Base-by-base conservation (phyloP, 768 basidiomycete genomes). In the Rhodotorula sphaerocarpa region DNA sequence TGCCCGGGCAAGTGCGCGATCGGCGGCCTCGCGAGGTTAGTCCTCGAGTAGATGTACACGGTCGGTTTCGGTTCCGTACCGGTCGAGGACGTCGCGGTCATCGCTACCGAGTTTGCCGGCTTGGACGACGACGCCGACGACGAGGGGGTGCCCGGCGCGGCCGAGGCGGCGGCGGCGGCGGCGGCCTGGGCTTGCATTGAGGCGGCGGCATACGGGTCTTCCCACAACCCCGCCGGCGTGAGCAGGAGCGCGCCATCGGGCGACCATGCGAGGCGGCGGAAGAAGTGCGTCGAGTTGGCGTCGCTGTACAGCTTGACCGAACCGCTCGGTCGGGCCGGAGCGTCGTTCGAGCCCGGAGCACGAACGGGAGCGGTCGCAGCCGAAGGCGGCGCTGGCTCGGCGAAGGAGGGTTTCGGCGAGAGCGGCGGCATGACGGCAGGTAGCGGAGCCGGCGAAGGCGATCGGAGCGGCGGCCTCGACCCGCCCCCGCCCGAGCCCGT, bases 181-280 rank as follows among this genome's bases (percentile, higher is more conserved):
- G 60, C 42, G 11, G 44, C 44, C 1, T 23, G 5, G 43, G 42
- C 16, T n/a, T 27, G 28, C 18, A 44, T 12, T 11, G 53, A 28
- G 3, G 62, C 50, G 6, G 25, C 27, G 2, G 82, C 83, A 20
- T 86, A 83, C 6, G 89, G 87, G 74, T 97, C 93, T 73, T 97
- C 92, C 71, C 95, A 96, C 73, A 93, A 88, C 1, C 95, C 95
- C 2, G 95, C 93, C 0, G 95, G 95, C 0, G 95, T 97, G 68
- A 97, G 78, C 48, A 99, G 80, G 41, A 99, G 79, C 15, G 86
- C 88, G 0, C 95, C 95, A 73, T 99, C 95, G 3, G 93, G 89
- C 57, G 89, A 90, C 77, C 96, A 99, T 16, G 86, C 86, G 63
- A 99, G 78, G 41, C 95, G 82, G 33, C 95, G 79, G 80, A 97